Evolutionary conservation across 495 filamentous ascomycete genomes (phyloP).

Genomic region (Lichina pygmaea): DNA sequence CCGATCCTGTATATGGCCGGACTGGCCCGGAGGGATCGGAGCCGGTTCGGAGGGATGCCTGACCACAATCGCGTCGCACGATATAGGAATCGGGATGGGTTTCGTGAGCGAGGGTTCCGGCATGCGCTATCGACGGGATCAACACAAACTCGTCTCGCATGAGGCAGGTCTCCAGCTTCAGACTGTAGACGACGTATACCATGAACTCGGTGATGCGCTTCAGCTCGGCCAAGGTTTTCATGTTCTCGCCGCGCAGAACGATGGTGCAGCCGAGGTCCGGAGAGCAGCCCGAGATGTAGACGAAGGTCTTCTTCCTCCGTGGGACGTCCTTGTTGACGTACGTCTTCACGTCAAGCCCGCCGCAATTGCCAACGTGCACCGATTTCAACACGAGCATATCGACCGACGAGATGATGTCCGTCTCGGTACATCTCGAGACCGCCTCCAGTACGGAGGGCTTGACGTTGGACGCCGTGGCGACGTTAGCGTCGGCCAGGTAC

Average conservation of each 20-base stretch:
- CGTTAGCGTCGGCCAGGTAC: constrained; percentile 61
- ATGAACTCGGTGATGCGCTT: constrained; percentile 96
- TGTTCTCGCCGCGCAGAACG: constrained; percentile 61
- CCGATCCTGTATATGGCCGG: not conserved
- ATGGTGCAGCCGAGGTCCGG: constrained; percentile 91
- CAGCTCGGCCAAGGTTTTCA: constrained; percentile 39
- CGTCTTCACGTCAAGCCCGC: constrained; percentile 83
- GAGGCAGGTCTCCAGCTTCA: constrained; percentile 83
- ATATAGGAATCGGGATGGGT: not conserved
- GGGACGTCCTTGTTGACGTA: constrained; percentile 51
- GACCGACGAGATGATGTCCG: constrained; percentile 77
- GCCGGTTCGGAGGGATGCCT: not conserved
- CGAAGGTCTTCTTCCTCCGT: constrained; percentile 72
- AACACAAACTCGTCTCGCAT: constrained; percentile 90
- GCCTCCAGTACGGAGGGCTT: constrained; percentile 88
- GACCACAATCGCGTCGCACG: not conserved
- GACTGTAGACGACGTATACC: constrained; percentile 94
- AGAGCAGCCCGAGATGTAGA: constrained; percentile 81
- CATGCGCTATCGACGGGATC: constrained; percentile 37
- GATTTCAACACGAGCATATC: constrained; percentile 73
- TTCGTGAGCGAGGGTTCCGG: constrained; percentile 6
- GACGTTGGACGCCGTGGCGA: constrained; percentile 85
- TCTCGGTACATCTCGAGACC: constrained; percentile 72
- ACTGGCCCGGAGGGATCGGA: too few relatives aligned
- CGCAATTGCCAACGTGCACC: constrained; percentile 51